Evolutionary conservation across 2,329 filamentous ascomycete genomes (phyloP).

Genomic region (Chaetoscypha palmicola): DNA sequence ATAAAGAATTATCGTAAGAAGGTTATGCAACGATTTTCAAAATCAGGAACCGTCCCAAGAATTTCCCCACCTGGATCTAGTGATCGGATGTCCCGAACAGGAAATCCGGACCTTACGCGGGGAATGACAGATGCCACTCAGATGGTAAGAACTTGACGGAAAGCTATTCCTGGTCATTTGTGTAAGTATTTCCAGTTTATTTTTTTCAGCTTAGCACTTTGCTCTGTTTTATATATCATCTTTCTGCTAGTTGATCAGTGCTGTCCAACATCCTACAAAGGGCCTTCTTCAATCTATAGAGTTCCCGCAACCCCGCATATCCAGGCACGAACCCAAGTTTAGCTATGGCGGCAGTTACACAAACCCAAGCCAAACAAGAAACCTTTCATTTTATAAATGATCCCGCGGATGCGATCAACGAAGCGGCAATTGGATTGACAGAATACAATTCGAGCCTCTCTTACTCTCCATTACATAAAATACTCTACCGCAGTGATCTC

Average conservation of each 20-base stretch:
- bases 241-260: too few species aligned
- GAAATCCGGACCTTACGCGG: background rate
- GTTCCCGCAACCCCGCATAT: slow-evolving; percentile 18
- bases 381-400: slow-evolving; percentile 26
- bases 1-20: too few species aligned
- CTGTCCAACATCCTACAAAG: too few species aligned
- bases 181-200: too few species aligned
- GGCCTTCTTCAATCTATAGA: too few species aligned
- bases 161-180: too few species aligned
- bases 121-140: background rate
- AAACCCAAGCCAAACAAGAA: slow-evolving; percentile 20
- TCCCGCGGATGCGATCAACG: slow-evolving; percentile 22
- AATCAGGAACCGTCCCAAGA: too few species aligned
- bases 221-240: too few species aligned
- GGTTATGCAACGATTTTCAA: too few species aligned
- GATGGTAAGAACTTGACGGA: too few species aligned
- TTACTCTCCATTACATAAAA: slow-evolving; percentile 22
- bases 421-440: slow-evolving; percentile 22
- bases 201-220: too few species aligned
- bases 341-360: slow-evolving; percentile 12
- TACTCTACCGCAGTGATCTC: slow-evolving; percentile 23
- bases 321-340: too few species aligned
- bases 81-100: background rate
- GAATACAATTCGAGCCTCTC: slow-evolving; percentile 22
- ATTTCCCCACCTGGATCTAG: background rate